phyloP scores from a whole-genome alignment of 306 rosid species.

The Prunus fruticosa region DNA sequence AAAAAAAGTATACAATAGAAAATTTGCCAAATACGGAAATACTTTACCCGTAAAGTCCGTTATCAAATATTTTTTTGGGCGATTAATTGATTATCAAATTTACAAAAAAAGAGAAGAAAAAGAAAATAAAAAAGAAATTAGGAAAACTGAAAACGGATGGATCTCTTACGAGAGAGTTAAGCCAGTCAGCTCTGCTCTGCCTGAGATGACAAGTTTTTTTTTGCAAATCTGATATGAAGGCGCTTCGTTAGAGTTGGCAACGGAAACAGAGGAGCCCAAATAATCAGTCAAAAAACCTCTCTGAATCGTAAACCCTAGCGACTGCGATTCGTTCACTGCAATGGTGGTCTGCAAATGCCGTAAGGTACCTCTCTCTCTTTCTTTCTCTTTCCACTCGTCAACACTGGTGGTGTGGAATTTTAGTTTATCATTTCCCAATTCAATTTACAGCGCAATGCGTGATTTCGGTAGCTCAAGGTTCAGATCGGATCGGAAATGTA shows the following conservation, averaged over 20 bases:
- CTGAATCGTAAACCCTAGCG: constrained; percentile 1
- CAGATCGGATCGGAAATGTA: constrained; percentile 47
- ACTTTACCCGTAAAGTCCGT: neutral
- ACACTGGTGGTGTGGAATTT: neutral
- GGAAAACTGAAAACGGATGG: constrained; percentile 49
- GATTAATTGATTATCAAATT: neutral
- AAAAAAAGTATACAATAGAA: too few relatives aligned
- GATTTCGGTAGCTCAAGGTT: constrained; percentile 26
- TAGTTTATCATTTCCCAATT: constrained; percentile 16
- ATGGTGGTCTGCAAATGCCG: constrained; percentile 99
- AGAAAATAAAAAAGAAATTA: neutral
- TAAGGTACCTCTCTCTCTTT: constrained; percentile 52
- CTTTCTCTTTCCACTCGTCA: neutral
- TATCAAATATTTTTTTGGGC: neutral
- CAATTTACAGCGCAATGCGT: constrained; percentile 17
- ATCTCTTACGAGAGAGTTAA: constrained; percentile 21
- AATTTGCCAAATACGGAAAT: too few relatives aligned
- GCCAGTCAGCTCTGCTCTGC: neutral
- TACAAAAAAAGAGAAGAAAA: neutral
- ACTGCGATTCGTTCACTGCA: constrained; percentile 39
- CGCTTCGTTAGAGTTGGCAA: neutral
- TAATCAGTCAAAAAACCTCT: neutral
- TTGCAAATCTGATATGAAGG: constrained; percentile 7
- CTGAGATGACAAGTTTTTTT: constrained; percentile 3
- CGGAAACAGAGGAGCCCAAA: neutral